Conservation (phyloP, 2,329 filamentous ascomycete genomes). For the Colletotrichum liaoningense region DNA sequence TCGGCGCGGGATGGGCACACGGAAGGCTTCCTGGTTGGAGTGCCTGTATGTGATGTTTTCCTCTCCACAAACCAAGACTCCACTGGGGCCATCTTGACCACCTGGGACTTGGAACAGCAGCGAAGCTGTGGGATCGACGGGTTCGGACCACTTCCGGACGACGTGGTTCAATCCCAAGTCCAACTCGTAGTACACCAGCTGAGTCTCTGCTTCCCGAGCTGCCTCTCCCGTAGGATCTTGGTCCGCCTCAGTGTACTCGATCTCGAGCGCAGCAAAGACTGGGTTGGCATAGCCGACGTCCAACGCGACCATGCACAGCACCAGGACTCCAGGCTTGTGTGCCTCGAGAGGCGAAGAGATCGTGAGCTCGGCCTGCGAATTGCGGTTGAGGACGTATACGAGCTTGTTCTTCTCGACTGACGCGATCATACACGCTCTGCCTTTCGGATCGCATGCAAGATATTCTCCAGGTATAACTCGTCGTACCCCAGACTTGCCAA, state of each 20-base stretch:
- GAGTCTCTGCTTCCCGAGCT: slow-evolving; percentile 84
- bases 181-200: slow-evolving; percentile 96
- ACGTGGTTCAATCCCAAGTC: slow-evolving; percentile 98
- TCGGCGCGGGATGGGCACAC: slow-evolving; percentile 88
- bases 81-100: slow-evolving; percentile 91
- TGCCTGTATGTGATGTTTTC: slow-evolving; percentile 98
- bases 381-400: slow-evolving; percentile 97
- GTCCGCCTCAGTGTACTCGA: slow-evolving; percentile 92
- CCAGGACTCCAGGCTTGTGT: slow-evolving; percentile 90
- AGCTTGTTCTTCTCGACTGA: slow-evolving; percentile 99
- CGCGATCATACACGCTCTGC: slow-evolving; percentile 92
- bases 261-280: slow-evolving; percentile 93
- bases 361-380: slow-evolving; percentile 91
- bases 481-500: slow-evolving; percentile 95
- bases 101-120: slow-evolving; percentile 96
- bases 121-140: slow-evolving; percentile 89
- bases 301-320: slow-evolving; percentile 87
- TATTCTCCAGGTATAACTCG: slow-evolving; percentile 97
- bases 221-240: slow-evolving; percentile 90
- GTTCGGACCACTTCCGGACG: slow-evolving; percentile 94
- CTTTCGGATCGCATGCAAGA: slow-evolving; percentile 94
- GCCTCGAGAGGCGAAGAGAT: slow-evolving; percentile 98
- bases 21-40: slow-evolving; percentile 90
- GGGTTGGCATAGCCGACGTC: slow-evolving; percentile 98
- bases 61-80: slow-evolving; percentile 93